phyloP scores from a whole-genome alignment of 116 monocot genomes.

The Cymodocea nodosa region DNA sequence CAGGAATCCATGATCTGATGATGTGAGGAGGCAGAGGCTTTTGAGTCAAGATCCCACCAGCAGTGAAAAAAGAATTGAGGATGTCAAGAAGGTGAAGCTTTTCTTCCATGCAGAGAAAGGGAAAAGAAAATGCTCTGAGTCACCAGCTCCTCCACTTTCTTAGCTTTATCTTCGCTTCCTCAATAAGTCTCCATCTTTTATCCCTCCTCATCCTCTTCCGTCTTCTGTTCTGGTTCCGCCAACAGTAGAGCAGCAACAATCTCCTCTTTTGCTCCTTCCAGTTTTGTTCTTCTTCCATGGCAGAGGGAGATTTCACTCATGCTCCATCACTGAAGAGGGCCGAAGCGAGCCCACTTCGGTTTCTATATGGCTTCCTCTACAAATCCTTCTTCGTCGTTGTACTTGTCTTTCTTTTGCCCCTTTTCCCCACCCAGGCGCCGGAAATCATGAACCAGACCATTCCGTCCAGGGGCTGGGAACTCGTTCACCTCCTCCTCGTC shows the following conservation, averaged over 20 bases:
- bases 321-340: too few relatives aligned
- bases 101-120: too few relatives aligned
- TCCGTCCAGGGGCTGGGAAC: conserved; percentile 37
- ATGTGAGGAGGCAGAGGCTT: too few relatives aligned
- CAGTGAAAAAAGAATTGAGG: too few relatives aligned
- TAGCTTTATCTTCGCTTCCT: neutral
- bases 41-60: too few relatives aligned
- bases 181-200: neutral
- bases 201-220: neutral
- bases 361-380: conserved; percentile 2
- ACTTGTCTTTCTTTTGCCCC: conserved; percentile 16
- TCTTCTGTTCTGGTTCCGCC: neutral
- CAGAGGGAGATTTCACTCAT: too few relatives aligned
- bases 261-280: too few relatives aligned
- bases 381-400: neutral
- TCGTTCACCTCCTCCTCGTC: conserved; percentile 57
- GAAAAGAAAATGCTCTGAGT: too few relatives aligned
- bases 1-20: too few relatives aligned
- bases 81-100: too few relatives aligned
- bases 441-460: conserved; percentile 20
- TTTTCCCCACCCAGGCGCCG: conserved; percentile 37
- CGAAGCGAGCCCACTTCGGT: neutral
- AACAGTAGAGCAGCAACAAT: too few relatives aligned
- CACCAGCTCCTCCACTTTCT: neutral
- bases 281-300: too few relatives aligned